Conservation (phyloP, 2,329 filamentous ascomycete species). For the Aspergillus sergii region DNA sequence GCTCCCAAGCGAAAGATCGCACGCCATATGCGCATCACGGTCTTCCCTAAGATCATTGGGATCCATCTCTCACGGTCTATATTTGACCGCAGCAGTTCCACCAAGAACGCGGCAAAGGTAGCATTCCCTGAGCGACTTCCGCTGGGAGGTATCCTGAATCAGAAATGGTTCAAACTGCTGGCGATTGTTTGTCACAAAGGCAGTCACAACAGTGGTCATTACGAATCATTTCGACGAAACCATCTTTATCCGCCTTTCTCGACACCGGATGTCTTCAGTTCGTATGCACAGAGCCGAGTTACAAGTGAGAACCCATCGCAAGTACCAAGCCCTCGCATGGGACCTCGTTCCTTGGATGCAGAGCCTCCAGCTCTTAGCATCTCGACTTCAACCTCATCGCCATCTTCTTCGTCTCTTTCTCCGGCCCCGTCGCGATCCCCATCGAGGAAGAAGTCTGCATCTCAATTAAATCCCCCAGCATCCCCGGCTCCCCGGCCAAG, state of each 20-base stretch:
- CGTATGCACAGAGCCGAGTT: conserved; percentile 66
- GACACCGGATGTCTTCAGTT: conserved; percentile 77
- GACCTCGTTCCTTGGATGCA: conserved; percentile 34
- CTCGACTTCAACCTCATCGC: conserved; percentile 37
- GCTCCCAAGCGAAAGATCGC: conserved; percentile 84
- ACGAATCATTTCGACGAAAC: conserved; percentile 92
- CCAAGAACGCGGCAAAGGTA: conserved; percentile 94
- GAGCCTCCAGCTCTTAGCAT: conserved; percentile 34
- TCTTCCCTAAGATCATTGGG: conserved; percentile 86
- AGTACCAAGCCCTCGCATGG: conserved; percentile 41
- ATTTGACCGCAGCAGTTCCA: conserved; percentile 77
- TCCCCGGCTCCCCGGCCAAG: conserved; percentile 26
- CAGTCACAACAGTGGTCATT: conserved; percentile 93
- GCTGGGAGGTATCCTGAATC: conserved; percentile 75
- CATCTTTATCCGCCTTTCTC: conserved; percentile 77
- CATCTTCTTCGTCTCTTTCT: conserved; percentile 36
- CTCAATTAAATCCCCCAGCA: conserved; percentile 21
- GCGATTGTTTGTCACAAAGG: conserved; percentile 93
- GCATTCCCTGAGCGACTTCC: conserved; percentile 85
- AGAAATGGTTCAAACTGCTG: conserved; percentile 79
- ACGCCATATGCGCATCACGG: conserved; percentile 81
- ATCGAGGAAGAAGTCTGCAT: conserved; percentile 17
- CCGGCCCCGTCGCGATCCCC: conserved; percentile 19
- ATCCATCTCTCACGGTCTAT: conserved; percentile 93
- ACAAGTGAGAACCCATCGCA: conserved; percentile 55